Conservation (phyloP, 1,284 basidiomycete genomes). For the Kalmanozyma brasiliensis region DNA sequence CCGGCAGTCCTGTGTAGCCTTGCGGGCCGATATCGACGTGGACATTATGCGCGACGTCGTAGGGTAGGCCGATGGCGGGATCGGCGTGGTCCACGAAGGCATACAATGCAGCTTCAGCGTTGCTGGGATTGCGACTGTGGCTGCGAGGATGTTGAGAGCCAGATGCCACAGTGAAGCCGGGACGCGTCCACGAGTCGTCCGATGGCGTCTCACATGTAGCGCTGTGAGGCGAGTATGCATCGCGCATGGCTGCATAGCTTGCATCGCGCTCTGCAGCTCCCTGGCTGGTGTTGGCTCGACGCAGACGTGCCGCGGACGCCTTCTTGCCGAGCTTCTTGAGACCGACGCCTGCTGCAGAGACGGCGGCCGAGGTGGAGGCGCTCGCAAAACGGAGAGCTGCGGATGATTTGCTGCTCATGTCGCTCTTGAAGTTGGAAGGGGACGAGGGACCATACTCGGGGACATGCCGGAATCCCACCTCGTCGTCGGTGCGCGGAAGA, state of each 20-base stretch:
- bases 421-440: background rate
- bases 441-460: conserved; percentile 16
- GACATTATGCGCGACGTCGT: conserved; percentile 56
- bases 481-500: conserved; percentile 21
- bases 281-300: conserved; percentile 21
- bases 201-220: background rate
- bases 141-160: conserved; percentile 4
- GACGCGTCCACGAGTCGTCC: too few relatives aligned
- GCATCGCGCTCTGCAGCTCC: conserved; percentile 25
- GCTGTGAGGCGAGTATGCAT: conserved; percentile 1
- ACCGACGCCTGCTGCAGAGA: conserved; percentile 44
- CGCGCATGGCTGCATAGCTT: conserved; percentile 23
- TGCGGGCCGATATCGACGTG: conserved; percentile 59
- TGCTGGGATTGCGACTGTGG: conserved; percentile 5
- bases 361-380: conserved; percentile 42
- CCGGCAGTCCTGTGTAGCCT: conserved; percentile 55
- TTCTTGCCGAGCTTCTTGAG: conserved; percentile 55
- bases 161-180: background rate
- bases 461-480: conserved; percentile 34
- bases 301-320: conserved; percentile 43
- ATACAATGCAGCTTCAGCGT: conserved; percentile 1
- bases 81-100: conserved; percentile 38
- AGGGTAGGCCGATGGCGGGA: conserved; percentile 54
- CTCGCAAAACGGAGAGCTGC: conserved; percentile 36
- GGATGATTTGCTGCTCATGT: conserved; percentile 14